A percentile compares a stretch with the other conserved stretches of the same genome.
Conservation (phyloP, 83 land plant species). For the Larix sibirica region DNA sequence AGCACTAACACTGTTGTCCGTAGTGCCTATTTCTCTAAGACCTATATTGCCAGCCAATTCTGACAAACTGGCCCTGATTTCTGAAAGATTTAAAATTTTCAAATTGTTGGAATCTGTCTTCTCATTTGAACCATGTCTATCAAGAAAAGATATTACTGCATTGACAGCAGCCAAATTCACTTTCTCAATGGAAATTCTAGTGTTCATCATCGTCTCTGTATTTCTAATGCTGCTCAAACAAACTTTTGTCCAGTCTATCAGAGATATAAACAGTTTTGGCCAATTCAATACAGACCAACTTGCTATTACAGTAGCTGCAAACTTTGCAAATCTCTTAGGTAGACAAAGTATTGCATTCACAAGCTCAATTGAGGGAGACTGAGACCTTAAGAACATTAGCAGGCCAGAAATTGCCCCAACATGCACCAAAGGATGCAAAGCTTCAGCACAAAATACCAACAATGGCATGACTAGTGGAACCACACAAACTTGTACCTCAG, state of each 20-base stretch:
- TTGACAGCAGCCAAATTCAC: neutral
- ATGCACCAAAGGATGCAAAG: conserved; percentile 10
- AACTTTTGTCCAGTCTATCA: conserved; percentile 15
- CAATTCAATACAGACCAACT: conserved; percentile 25
- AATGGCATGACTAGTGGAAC: conserved; percentile 18
- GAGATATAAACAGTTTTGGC: conserved; percentile 14
- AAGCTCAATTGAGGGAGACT: conserved; percentile 27
- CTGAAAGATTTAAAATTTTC: neutral
- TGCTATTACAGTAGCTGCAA: conserved; percentile 37
- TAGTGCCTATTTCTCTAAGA: neutral
- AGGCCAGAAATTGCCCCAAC: conserved; percentile 28
- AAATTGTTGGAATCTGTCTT: neutral
- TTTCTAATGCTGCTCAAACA: neutral
- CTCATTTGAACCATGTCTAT: neutral
- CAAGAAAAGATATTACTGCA: neutral
- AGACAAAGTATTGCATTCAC: conserved; percentile 22
- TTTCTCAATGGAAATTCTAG: neutral
- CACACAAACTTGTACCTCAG: conserved; percentile 26
- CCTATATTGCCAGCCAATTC: neutral
- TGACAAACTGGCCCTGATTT: neutral
- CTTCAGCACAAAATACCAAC: conserved; percentile 12
- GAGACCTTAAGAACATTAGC: conserved; percentile 19
- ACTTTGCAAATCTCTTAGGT: conserved; percentile 21
- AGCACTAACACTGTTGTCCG: neutral
- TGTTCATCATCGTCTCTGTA: neutral